Percentiles rank a stretch among this genome's conserved stretches.
These are phyloP conservation scores for Verticillium nubilum DNA, from an alignment of 2,329 filamentous ascomycete genomes.

Conservation along the genomic window DNA sequence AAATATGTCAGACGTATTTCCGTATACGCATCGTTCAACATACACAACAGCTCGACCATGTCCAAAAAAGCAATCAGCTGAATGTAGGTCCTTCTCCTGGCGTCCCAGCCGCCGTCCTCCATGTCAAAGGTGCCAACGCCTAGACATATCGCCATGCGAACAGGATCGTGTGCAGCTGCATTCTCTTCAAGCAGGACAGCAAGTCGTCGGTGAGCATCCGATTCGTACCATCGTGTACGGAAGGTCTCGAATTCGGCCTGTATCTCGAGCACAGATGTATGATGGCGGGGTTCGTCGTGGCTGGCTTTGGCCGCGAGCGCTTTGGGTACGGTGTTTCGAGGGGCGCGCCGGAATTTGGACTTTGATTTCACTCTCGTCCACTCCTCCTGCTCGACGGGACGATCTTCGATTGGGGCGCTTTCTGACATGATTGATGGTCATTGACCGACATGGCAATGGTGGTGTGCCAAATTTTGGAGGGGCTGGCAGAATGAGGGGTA, in stretches of 20 bases:
- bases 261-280: constrained; percentile 18
- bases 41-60: constrained; percentile 40
- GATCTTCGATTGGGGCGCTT: neutral
- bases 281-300: constrained; percentile 5
- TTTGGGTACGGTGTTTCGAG: constrained; percentile 1
- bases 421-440: neutral
- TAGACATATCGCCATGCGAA: constrained; percentile 44
- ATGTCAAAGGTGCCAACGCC: constrained; percentile 52
- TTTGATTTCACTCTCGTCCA: constrained; percentile 16
- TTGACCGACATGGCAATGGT: neutral
- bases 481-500: constrained; percentile 9
- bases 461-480: neutral
- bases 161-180: constrained; percentile 9
- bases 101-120: constrained; percentile 37
- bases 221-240: constrained; percentile 20
- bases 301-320: neutral
- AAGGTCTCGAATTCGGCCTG: constrained; percentile 21
- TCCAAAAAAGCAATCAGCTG: constrained; percentile 48
- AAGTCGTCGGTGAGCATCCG: constrained; percentile 23
- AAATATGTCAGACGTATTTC: neutral
- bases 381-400: constrained; percentile 9
- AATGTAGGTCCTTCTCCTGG: constrained; percentile 38
- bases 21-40: neutral
- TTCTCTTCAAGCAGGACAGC: constrained; percentile 23
- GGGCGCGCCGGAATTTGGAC: constrained; percentile 7